Percentiles rank a stretch among this genome's conserved stretches.
phyloP scores from a whole-genome alignment of 352 stramenopile species.

The Globisporangium apiculatum region DNA sequence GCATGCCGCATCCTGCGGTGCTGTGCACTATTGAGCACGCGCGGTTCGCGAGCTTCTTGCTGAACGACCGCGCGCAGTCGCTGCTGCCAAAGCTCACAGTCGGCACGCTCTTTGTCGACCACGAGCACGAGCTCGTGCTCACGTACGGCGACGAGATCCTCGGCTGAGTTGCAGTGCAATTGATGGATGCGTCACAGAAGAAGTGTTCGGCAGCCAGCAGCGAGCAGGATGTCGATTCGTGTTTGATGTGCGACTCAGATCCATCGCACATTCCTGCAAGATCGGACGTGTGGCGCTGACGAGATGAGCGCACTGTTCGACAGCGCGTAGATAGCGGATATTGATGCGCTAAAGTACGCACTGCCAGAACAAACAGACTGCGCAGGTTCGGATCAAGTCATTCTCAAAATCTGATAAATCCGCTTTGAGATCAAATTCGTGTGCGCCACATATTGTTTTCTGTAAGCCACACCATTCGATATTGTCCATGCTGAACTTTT shows the following conservation, averaged over 20 bases:
- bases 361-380: too few species aligned
- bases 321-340: too few species aligned
- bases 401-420: too few species aligned
- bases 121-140: slow-evolving; percentile 58
- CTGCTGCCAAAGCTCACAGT: slow-evolving; percentile 59
- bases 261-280: too few species aligned
- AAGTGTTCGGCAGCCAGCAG: neutral
- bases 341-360: too few species aligned
- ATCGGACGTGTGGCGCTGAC: too few species aligned
- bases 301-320: too few species aligned
- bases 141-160: slow-evolving; percentile 67
- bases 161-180: slow-evolving; percentile 7
- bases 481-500: too few species aligned
- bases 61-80: slow-evolving; percentile 51
- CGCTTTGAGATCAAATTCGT: too few species aligned
- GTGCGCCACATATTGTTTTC: too few species aligned
- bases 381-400: too few species aligned
- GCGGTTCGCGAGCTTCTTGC: slow-evolving; percentile 45
- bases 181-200: neutral
- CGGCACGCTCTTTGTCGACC: slow-evolving; percentile 53
- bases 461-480: too few species aligned
- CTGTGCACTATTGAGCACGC: slow-evolving; percentile 48
- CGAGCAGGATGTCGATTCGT: neutral
- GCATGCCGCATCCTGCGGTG: slow-evolving; percentile 50
- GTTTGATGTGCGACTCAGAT: neutral